These are phyloP conservation scores for Cyanodermella asteris DNA, from an alignment of 2,329 filamentous ascomycete species.

Conservation along the genomic window DNA sequence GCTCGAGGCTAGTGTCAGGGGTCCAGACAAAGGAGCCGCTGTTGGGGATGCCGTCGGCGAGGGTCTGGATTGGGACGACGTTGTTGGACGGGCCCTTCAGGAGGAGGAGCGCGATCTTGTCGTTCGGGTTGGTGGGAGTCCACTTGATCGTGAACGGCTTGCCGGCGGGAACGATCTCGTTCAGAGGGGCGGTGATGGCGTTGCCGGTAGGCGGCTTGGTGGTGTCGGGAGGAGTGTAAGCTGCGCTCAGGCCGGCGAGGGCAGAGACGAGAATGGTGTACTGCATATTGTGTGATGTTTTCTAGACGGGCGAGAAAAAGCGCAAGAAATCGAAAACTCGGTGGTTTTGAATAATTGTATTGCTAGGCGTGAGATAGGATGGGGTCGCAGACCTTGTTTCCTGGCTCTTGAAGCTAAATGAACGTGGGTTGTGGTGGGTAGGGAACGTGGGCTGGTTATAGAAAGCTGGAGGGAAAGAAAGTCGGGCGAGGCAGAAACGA, in stretches of 20 bases:
- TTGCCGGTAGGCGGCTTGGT: conserved; percentile 24
- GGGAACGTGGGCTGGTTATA: conserved; percentile 1
- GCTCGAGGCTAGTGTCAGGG: conserved; percentile 24
- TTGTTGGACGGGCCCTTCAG: conserved; percentile 36
- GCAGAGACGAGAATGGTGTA: conserved; percentile 8
- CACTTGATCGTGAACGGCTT: conserved; percentile 36
- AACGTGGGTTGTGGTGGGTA: conserved; percentile 1
- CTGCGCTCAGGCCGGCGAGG: conserved; percentile 10
- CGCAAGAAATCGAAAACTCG: conserved; percentile 1
- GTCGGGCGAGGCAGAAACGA: conserved; percentile 4
- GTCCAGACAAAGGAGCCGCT: conserved; percentile 33
- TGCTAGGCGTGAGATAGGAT: not conserved
- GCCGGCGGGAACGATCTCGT: conserved; percentile 32
- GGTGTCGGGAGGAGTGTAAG: conserved; percentile 8
- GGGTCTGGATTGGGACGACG: conserved; percentile 26
- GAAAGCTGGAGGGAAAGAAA: conserved; percentile 3
- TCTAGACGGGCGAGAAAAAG: conserved; percentile 2
- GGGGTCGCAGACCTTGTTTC: conserved; percentile 2
- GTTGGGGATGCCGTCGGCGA: conserved; percentile 33
- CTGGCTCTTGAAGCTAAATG: conserved; percentile 1
- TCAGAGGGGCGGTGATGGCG: conserved; percentile 29
- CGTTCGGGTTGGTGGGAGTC: conserved; percentile 24
- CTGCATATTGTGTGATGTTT: conserved; percentile 10
- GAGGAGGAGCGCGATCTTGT: conserved; percentile 34
- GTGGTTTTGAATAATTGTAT: conserved; percentile 1